Conservation (phyloP, 192 early-diverging fungal species). For the Entomortierella lignicola region DNA sequence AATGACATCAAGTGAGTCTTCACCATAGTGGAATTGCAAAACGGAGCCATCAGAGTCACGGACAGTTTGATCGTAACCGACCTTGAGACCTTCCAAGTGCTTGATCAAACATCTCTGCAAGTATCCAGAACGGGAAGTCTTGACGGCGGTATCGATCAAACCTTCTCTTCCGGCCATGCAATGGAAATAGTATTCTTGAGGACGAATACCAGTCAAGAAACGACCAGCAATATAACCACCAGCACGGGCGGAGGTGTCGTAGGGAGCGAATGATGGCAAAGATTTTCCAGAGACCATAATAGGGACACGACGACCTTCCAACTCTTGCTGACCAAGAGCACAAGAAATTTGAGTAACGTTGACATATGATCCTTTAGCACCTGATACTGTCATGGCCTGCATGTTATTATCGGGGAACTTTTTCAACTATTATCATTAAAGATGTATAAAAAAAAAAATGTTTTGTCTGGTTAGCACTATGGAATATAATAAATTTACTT, state of each 20-base stretch:
- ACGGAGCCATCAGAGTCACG: constrained; percentile 95
- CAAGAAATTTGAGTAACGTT: constrained; percentile 98
- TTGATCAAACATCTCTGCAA: constrained; percentile 99
- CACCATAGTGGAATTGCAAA: constrained; percentile 98
- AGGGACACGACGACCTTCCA: constrained; percentile 98
- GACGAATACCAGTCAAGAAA: constrained; percentile 98
- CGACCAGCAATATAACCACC: constrained; percentile 98
- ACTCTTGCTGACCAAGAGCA: constrained; percentile 96
- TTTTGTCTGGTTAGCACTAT: too few relatives aligned
- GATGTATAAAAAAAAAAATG: too few relatives aligned
- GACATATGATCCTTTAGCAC: constrained; percentile 96
- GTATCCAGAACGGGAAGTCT: constrained; percentile 98
- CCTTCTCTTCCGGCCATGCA: constrained; percentile 99
- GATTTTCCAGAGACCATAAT: constrained; percentile 98
- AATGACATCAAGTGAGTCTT: constrained; percentile 96
- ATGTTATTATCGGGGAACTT: constrained; percentile 97
- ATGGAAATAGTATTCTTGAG: constrained; percentile 92
- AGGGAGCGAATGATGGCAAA: constrained; percentile 93
- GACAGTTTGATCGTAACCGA: constrained; percentile 98
- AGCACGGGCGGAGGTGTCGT: constrained; percentile 88
- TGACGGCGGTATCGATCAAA: constrained; percentile 99
- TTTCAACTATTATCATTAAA: constrained; percentile 64
- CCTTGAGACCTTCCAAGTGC: constrained; percentile 94
- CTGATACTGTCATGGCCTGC: constrained; percentile 98
- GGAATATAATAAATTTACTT: too few relatives aligned